Base-by-base conservation (phyloP, 2,329 filamentous ascomycete species). In the Escovopsis weberi region DNA sequence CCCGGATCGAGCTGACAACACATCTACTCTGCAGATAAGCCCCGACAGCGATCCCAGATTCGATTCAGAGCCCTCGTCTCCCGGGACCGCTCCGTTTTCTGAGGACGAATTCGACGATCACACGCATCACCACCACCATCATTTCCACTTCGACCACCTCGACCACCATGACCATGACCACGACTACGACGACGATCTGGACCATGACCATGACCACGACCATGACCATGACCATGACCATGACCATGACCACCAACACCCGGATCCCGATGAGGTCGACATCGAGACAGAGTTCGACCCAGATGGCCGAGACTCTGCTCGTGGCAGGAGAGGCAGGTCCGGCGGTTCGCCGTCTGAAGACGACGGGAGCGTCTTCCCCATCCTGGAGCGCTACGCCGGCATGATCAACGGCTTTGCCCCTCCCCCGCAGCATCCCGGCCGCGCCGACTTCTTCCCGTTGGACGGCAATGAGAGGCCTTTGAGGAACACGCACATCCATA, bases 11-110 rank as follows among this genome's bases (percentile, higher is more conserved):
- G n/a, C 39, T 26, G 12, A 35, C 4, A 11, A 26, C 33, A 54
- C 44, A 28, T 12, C 12, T 12, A 9, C 18, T n/a, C n/a, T 45
- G 10, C 33, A 78, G 74, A 58, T 78, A 18, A 64, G 63, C 19
- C 56, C 61, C 1, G 69, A 73, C 2, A 77, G 76, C 51, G 82
- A 87, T 50, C 82, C 82, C 9, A 72, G 82, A 2, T 49, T 58
- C 28, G 47, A 58, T 19, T 57, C 55, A 26, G 48, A 50, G 37
- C 50, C 54, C 23, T 58, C 57, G 4, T 59, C 59, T 6, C 51
- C 59, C 33, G 56, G 57, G 42, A 45, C 48, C n/a, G 43, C 49
- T 12, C 53, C 51, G n/a, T 50, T 47, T 15, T 4, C 10, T 11
- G 18, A 26, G 28, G 28, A 30, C n/a, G 37, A 38, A 10, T 11